These are phyloP conservation scores for Chrysopogon serrulatus DNA, from an alignment of 176 grass and related monocot genomes.

Conservation along the genomic window DNA sequence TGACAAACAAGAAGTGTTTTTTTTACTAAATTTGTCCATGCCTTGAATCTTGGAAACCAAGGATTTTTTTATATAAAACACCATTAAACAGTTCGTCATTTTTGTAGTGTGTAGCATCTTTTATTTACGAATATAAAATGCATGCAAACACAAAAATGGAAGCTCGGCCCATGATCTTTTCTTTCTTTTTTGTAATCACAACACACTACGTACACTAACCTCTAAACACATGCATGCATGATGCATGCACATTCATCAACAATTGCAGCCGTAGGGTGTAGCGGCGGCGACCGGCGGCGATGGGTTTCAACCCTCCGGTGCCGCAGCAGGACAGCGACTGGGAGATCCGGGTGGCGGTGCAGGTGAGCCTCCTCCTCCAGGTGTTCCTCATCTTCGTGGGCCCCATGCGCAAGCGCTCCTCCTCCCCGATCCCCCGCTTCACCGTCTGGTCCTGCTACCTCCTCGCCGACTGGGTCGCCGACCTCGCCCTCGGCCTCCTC, in stretches of 20 bases:
- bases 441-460: conserved; percentile 37
- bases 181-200: too few relatives aligned
- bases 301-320: conserved; percentile 40
- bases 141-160: too few relatives aligned
- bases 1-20: too few relatives aligned
- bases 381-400: conserved; percentile 31
- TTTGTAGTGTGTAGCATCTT: too few relatives aligned
- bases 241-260: not conserved
- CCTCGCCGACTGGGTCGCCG: conserved; percentile 58
- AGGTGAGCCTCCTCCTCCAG: conserved; percentile 34
- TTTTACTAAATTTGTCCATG: too few relatives aligned
- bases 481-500: conserved; percentile 46
- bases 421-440: not conserved
- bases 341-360: conserved; percentile 30
- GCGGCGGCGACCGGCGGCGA: not conserved
- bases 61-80: too few relatives aligned
- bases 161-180: too few relatives aligned
- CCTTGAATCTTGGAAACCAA: too few relatives aligned
- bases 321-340: conserved; percentile 39
- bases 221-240: too few relatives aligned
- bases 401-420: conserved; percentile 31
- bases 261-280: not conserved
- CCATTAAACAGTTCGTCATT: too few relatives aligned
- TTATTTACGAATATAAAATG: too few relatives aligned
- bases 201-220: too few relatives aligned